phyloP scores from a whole-genome alignment of 2,329 filamentous ascomycete species.

The Lizonia empirigonia region DNA sequence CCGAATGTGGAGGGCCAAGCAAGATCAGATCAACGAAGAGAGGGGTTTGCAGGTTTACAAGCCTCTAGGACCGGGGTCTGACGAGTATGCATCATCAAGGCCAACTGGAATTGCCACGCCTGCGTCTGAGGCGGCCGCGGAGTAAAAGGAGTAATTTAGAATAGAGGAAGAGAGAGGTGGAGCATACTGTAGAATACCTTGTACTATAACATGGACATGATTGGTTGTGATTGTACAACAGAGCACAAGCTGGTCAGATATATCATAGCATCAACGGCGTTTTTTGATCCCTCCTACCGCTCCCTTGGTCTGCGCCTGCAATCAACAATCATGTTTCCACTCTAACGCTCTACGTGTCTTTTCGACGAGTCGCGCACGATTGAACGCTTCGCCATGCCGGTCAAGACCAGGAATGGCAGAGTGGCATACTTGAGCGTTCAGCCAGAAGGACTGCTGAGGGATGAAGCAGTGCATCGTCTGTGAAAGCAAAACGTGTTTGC shows the following conservation, averaged over 20 bases:
- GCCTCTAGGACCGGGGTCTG: conserved; percentile 40
- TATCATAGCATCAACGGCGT: conserved; percentile 7
- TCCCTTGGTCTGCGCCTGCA: too few species aligned
- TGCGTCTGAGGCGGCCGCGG: not conserved
- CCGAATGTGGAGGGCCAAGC: conserved; percentile 60
- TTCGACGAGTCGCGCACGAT: too few species aligned
- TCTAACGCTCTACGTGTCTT: too few species aligned
- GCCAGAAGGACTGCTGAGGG: too few species aligned
- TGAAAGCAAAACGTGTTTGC: too few species aligned
- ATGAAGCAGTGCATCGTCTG: too few species aligned
- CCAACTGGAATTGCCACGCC: not conserved
- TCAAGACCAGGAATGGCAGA: too few species aligned
- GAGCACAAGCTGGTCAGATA: not conserved
- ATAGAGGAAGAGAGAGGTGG: not conserved
- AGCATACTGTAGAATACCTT: conserved; percentile 2
- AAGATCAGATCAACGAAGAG: conserved; percentile 59
- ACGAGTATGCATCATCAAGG: not conserved
- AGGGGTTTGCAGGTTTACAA: conserved; percentile 47
- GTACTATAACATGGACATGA: conserved; percentile 5
- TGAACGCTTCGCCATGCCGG: too few species aligned
- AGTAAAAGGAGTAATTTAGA: not conserved
- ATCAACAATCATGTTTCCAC: too few species aligned
- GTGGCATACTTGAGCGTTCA: too few species aligned
- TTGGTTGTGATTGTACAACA: not conserved
- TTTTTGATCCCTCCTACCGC: not conserved